A percentile compares a stretch with the other conserved stretches of the same genome.
These are phyloP conservation scores for Panaeolus cyanescens DNA, from an alignment of 768 basidiomycete species.

Conservation along the genomic window DNA sequence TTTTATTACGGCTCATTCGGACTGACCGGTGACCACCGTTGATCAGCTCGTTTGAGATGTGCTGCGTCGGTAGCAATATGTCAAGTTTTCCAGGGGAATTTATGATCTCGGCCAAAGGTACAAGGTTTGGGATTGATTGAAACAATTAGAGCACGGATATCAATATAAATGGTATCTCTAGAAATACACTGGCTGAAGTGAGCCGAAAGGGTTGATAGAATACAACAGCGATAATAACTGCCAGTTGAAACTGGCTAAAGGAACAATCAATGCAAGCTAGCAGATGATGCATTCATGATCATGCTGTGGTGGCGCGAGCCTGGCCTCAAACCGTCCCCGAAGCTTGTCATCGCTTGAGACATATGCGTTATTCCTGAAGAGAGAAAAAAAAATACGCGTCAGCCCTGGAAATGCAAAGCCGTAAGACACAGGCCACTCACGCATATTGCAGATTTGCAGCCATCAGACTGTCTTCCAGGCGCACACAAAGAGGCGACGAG, in stretches of 20 bases:
- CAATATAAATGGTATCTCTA: no score
- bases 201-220: no score
- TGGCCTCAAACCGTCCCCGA: constrained; percentile 47
- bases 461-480: constrained; percentile 40
- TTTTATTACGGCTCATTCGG: not conserved
- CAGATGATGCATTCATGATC: constrained; percentile 50
- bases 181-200: no score
- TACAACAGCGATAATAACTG: not conserved
- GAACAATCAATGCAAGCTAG: constrained; percentile 14
- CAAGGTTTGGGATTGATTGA: no score
- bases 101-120: no score
- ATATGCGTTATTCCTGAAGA: constrained; percentile 44
- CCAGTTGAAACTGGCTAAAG: not conserved
- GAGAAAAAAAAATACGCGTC: constrained; percentile 4
- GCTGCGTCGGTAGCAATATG: no score
- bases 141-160: no score
- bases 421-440: constrained; percentile 36
- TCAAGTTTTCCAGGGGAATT: no score
- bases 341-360: constrained; percentile 47
- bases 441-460: constrained; percentile 52
- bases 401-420: not conserved
- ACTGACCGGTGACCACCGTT: no score
- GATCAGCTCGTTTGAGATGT: no score
- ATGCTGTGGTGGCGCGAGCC: constrained; percentile 36
- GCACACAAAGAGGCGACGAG: constrained; percentile 33